Percentiles rank a stretch among this genome's conserved stretches.
Conservation (phyloP, 1,284 basidiomycete species). For the Tylopilus orsonianus region DNA sequence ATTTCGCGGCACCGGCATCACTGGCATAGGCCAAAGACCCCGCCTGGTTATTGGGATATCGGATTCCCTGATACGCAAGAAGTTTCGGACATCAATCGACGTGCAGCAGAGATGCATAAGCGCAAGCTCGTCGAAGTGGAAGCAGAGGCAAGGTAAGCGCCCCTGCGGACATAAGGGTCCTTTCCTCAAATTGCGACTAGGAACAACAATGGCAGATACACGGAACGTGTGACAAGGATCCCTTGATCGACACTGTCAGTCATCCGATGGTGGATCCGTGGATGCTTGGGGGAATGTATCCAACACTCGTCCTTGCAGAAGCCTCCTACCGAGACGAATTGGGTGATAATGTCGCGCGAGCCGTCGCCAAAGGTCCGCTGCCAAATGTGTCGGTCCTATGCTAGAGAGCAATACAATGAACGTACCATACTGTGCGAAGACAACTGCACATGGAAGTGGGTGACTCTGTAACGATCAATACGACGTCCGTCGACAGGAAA, state of each 20-base stretch:
- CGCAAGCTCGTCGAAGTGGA: constrained; percentile 59
- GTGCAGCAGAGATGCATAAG: constrained; percentile 69
- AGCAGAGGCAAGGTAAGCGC: constrained; percentile 52
- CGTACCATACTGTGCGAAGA: constrained; percentile 42
- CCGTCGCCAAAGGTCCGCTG: constrained; percentile 33
- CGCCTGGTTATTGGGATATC: constrained; percentile 86
- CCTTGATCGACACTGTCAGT: constrained; percentile 16
- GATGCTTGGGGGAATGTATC: constrained; percentile 33
- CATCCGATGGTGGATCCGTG: constrained; percentile 2
- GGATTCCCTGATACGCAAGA: constrained; percentile 87
- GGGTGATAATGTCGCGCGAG: constrained; percentile 35
- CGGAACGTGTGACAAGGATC: constrained; percentile 17
- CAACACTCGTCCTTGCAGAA: constrained; percentile 26
- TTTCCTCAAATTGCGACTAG: constrained; percentile 20
- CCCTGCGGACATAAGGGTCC: background rate
- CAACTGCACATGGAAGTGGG: constrained; percentile 36
- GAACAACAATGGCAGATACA: constrained; percentile 29
- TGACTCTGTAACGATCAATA: constrained; percentile 33
- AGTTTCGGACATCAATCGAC: constrained; percentile 68
- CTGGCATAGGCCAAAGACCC: constrained; percentile 73
- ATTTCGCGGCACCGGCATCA: constrained; percentile 79
- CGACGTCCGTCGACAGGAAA: background rate
- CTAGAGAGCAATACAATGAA: constrained; percentile 3
- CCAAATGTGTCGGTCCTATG: constrained; percentile 2
- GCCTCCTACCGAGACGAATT: constrained; percentile 30